Evolutionary conservation across 148 eudicot species (phyloP).

Genomic region (Beta vulgaris): DNA sequence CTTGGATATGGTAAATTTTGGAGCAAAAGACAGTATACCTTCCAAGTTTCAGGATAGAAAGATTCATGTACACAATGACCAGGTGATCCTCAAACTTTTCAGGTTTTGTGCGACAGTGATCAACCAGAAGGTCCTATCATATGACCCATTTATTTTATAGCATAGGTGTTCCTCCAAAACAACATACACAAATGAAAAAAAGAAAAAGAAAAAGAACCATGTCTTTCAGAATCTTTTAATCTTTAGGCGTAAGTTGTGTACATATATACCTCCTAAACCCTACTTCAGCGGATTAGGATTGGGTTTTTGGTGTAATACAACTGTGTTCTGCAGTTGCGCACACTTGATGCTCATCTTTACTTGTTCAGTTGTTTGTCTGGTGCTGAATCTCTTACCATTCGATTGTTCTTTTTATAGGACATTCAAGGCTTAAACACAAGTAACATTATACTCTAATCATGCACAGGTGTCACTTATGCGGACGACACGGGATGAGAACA

Average conservation of each 20-base stretch:
- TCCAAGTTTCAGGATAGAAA: conserved; percentile 62
- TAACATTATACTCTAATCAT: neutral
- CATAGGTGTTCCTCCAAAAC: neutral
- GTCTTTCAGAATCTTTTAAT: neutral
- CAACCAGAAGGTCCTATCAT: conserved; percentile 4
- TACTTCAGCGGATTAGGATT: neutral
- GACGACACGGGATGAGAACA: conserved; percentile 81
- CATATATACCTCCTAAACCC: neutral
- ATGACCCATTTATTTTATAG: neutral
- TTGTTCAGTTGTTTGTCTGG: neutral
- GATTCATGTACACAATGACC: conserved; percentile 75
- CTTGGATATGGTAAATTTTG: conserved; percentile 96
- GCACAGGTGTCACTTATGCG: conserved; percentile 83
- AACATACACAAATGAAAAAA: too few relatives aligned
- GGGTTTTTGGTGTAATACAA: neutral
- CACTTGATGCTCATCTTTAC: neutral
- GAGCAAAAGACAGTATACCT: conserved; percentile 69
- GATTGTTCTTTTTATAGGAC: neutral
- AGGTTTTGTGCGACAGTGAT: conserved; percentile 4
- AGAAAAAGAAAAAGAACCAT: too few relatives aligned
- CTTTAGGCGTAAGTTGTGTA: neutral
- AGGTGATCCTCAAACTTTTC: conserved; percentile 44
- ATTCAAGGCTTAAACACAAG: neutral
- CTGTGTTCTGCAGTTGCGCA: neutral
- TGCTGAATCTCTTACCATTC: neutral